A percentile compares a stretch with the other conserved stretches of the same genome.
These are phyloP conservation scores for Plasmopara muralis DNA, from an alignment of 352 stramenopile genomes.

Conservation along the genomic window DNA sequence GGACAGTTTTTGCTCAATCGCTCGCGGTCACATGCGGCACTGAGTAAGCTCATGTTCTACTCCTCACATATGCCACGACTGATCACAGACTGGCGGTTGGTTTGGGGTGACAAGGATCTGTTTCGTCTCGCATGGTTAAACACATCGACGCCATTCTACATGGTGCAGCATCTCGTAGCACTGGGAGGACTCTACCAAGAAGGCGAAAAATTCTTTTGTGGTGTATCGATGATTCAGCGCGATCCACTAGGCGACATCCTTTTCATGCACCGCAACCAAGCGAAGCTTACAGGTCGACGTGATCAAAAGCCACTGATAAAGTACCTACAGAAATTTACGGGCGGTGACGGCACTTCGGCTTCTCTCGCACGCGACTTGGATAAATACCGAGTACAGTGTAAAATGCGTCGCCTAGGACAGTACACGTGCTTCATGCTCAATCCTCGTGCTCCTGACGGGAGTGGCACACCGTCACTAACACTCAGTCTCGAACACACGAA, in stretches of 20 bases:
- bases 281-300: constrained; percentile 57
- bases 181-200: constrained; percentile 47
- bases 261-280: constrained; percentile 78
- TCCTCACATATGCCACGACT: constrained; percentile 46
- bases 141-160: constrained; percentile 59
- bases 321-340: constrained; percentile 73
- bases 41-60: constrained; percentile 81
- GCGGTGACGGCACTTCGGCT: constrained; percentile 45
- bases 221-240: constrained; percentile 74
- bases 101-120: constrained; percentile 66
- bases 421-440: constrained; percentile 63
- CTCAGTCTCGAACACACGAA: constrained; percentile 54
- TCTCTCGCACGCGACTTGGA: constrained; percentile 49
- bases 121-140: constrained; percentile 79
- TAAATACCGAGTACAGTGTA: constrained; percentile 68
- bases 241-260: constrained; percentile 65
- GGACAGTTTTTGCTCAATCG: constrained; percentile 71
- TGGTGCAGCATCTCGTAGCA: constrained; percentile 48
- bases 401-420: constrained; percentile 49
- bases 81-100: constrained; percentile 56
- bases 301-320: constrained; percentile 58
- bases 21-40: constrained; percentile 23
- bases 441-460: constrained; percentile 31
- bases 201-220: constrained; percentile 59
- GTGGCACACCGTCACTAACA: constrained; percentile 40